Base-by-base conservation (phyloP, 2,329 filamentous ascomycete species). In the Karstenula rhodostoma region DNA sequence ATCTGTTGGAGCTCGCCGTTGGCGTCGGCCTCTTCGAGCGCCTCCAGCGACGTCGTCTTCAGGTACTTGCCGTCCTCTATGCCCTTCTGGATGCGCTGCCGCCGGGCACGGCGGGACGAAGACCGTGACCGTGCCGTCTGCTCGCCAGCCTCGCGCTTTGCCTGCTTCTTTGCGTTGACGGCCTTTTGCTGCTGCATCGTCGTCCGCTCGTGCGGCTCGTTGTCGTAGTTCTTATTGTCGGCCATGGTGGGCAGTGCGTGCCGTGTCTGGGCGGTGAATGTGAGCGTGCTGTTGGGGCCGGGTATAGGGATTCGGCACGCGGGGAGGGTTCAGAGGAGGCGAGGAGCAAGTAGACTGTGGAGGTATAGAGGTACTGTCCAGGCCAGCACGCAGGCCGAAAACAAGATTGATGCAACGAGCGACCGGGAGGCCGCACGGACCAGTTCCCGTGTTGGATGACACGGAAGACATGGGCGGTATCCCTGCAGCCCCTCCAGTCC, bases 21-120 rank as follows among this genome's bases (percentile, higher is more conserved):
- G 60, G 80, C 83, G 65, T 84, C 82, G 56, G 82, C 83, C 71
- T 83, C 82, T 63, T 84, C 82, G 57, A 84, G 76, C 4, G 80
- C 82, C 61, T 83, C 81, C 2, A 84, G 74, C 7, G 78, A 79
- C 9, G 76, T 75, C 9, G 82, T 84, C 73, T 82, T 80, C 82
- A 84, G 83, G 78, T 82, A 81, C 70, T 83, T 83, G 67, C 81
- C 81, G 25, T 82, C 80, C 44, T 79, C 72, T 43, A 79, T 73
- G 58, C 70, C 79, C 66, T 83, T 73, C 63, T 80, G 72, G 58
- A 84, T 79, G 35, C 82, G 80, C 59, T 80, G 73, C 47, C 82
- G 79, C 23, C 82, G 81, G 63, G 78, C 81, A 37, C 81, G 77
- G 25, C 82, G 80, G 12, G 82, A 84, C 4, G 76, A 71, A 5